A percentile compares a stretch with the other conserved stretches of the same genome.
These are phyloP conservation scores for Helichrysum umbraculigerum DNA, from an alignment of 129 eudicot species.

Conservation along the genomic window DNA sequence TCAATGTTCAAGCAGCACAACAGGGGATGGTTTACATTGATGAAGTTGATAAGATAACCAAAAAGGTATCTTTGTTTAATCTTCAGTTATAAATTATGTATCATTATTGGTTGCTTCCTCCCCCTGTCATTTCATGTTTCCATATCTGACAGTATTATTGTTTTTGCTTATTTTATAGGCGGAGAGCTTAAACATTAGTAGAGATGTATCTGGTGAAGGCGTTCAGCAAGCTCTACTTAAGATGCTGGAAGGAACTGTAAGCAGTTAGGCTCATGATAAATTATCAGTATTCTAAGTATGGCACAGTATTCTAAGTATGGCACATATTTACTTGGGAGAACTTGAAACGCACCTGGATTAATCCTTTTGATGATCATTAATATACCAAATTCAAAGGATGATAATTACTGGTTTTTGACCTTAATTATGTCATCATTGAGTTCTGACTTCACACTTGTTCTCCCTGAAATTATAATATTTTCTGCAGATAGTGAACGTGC, in stretches of 20 bases:
- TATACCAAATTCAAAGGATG: constrained; percentile 7
- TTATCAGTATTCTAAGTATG: constrained; percentile 12
- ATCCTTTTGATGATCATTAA: constrained; percentile 3
- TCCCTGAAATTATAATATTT: constrained; percentile 1
- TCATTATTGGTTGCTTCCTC: not conserved
- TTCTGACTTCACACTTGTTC: not conserved
- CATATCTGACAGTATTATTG: constrained; percentile 3
- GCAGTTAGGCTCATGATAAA: constrained; percentile 28
- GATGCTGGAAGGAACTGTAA: constrained; percentile 99
- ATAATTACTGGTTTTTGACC: not conserved
- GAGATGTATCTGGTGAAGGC: constrained; percentile 99
- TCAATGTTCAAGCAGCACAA: constrained; percentile 95
- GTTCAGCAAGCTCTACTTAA: constrained; percentile 96
- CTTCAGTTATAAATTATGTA: not conserved
- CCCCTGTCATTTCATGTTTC: constrained; percentile 7
- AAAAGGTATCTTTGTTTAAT: constrained; percentile 53
- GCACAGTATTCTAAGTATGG: constrained; percentile 12
- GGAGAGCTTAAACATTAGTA: constrained; percentile 81
- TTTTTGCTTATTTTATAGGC: constrained; percentile 47
- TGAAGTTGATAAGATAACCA: constrained; percentile 97
- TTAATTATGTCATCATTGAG: not conserved
- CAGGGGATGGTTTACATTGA: constrained; percentile 95
- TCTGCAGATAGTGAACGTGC: constrained; percentile 84
- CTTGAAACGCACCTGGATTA: not conserved
- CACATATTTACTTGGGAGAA: constrained; percentile 6